Conservation (phyloP, 169 alveolate genomes). For the Eimeria maxima region DNA sequence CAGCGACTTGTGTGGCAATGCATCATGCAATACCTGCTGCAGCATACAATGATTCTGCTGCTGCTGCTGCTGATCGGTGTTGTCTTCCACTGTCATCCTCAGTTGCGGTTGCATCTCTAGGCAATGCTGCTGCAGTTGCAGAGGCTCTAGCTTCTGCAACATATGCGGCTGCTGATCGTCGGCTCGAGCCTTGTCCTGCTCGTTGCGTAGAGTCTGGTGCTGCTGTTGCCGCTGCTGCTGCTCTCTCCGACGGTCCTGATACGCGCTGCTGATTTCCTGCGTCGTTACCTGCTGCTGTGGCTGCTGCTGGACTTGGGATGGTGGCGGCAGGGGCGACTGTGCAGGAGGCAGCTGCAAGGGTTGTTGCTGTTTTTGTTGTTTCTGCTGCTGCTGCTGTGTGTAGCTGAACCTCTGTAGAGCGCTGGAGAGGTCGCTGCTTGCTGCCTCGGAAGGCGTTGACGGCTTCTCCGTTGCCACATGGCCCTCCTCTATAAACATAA, state of each 20-base stretch:
- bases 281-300: neutral
- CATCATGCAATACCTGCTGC: neutral
- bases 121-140: neutral
- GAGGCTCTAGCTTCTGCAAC: conserved; percentile 20
- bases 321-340: neutral
- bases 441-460: conserved; percentile 20
- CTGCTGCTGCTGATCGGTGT: neutral
- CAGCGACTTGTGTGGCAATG: neutral
- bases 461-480: conserved; percentile 65
- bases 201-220: neutral
- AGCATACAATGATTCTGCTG: conserved; percentile 1
- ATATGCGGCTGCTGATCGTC: neutral
- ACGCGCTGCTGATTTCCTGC: neutral
- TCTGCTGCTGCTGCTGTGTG: conserved; percentile 43
- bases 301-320: neutral
- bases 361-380: neutral
- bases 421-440: conserved; percentile 39
- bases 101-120: neutral
- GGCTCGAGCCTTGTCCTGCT: neutral
- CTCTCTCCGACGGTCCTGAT: neutral
- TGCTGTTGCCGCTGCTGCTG: neutral
- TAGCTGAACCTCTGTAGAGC: neutral
- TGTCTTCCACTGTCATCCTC: neutral
- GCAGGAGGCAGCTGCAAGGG: neutral
- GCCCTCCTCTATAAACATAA: conserved; percentile 27